Conservation (phyloP, 306 rosid species). For the Vicia villosa region DNA sequence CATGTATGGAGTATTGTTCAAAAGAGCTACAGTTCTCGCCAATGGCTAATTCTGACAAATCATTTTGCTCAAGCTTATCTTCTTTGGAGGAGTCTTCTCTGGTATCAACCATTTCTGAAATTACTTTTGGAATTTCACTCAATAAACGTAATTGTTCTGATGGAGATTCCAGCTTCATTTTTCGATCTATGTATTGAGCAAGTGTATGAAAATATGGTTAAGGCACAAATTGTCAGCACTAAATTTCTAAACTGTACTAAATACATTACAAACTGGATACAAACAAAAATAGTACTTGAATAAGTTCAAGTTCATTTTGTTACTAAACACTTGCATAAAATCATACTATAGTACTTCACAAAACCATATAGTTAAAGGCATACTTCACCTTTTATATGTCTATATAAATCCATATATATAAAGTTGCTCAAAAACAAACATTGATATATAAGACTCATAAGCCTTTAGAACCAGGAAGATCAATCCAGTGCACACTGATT, state of each 20-base stretch:
- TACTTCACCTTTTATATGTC: conserved; percentile 3
- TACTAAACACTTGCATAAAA: conserved; percentile 25
- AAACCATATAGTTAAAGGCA: conserved; percentile 8
- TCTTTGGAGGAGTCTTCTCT: too few relatives aligned
- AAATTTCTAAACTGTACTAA: conserved; percentile 16
- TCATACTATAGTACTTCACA: background rate
- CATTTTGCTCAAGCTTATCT: too few relatives aligned
- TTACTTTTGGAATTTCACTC: too few relatives aligned
- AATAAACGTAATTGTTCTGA: too few relatives aligned
- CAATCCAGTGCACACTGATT: conserved; percentile 82
- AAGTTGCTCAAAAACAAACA: conserved; percentile 12
- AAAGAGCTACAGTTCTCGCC: too few relatives aligned
- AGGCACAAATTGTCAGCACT: conserved; percentile 47
- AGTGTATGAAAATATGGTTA: conserved; percentile 60
- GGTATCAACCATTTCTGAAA: too few relatives aligned
- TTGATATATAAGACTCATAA: conserved; percentile 33
- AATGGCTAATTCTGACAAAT: too few relatives aligned
- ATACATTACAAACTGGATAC: conserved; percentile 12
- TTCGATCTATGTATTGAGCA: conserved; percentile 51
- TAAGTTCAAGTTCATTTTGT: conserved; percentile 30
- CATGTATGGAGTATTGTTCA: too few relatives aligned
- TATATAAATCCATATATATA: background rate
- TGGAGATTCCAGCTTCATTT: too few relatives aligned
- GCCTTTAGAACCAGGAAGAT: conserved; percentile 80
- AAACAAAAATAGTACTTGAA: conserved; percentile 14